These are phyloP conservation scores for Discostella stelligera DNA, from an alignment of 352 stramenopile genomes.

Conservation along the genomic window DNA sequence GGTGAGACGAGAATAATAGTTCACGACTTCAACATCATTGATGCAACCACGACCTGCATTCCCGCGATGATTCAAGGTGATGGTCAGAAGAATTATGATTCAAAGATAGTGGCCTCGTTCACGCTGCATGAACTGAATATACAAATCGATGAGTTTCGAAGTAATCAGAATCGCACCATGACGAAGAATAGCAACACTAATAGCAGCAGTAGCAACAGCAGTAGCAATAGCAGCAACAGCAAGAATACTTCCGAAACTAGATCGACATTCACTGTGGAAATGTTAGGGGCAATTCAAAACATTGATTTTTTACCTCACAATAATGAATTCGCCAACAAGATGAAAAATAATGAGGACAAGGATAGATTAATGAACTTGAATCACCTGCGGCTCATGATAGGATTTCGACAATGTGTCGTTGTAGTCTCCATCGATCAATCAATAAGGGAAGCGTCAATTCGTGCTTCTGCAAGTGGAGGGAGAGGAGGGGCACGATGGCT, in stretches of 20 bases:
- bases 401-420: slow-evolving; percentile 43
- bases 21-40: slow-evolving; percentile 26
- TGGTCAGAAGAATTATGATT: not conserved
- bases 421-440: slow-evolving; percentile 32
- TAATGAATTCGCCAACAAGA: not conserved
- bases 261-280: slow-evolving; percentile 16
- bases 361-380: slow-evolving; percentile 16
- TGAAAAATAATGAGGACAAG: not conserved
- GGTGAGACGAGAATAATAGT: slow-evolving; percentile 33
- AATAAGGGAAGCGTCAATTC: not conserved
- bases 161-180: not conserved
- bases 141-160: slow-evolving; percentile 34
- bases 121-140: slow-evolving; percentile 16
- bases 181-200: not conserved
- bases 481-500: slow-evolving; percentile 18
- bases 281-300: slow-evolving; percentile 36
- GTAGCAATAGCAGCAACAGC: not conserved
- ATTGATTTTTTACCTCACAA: slow-evolving; percentile 43
- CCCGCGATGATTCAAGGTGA: not conserved
- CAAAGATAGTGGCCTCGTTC: slow-evolving; percentile 15
- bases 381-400: slow-evolving; percentile 31
- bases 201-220: not conserved
- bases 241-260: slow-evolving; percentile 12
- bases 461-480: not conserved
- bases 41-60: not conserved